These are phyloP conservation scores for Cyberlindnera bimundalis DNA, from an alignment of 805 yeast genomes.

Conservation along the genomic window DNA sequence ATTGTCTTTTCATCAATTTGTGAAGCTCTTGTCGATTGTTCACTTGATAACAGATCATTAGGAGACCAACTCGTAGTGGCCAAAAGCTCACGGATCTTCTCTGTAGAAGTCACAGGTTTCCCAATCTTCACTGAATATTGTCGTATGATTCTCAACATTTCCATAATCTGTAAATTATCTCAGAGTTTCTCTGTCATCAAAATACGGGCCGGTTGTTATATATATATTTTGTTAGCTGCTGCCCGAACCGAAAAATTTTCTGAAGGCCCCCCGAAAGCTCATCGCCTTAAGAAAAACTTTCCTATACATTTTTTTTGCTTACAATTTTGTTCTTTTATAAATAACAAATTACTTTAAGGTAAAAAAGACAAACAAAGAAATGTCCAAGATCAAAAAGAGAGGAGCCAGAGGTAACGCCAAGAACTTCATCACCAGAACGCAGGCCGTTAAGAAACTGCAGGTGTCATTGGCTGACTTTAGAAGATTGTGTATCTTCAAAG, in stretches of 20 bases:
- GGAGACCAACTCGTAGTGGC: conserved; percentile 25
- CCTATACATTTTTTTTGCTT: too few relatives aligned
- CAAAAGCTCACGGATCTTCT: conserved; percentile 15
- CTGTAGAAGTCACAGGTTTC: conserved; percentile 5
- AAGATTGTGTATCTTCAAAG: conserved; percentile 95
- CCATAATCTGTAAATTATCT: neutral
- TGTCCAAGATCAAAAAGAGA: conserved; percentile 58
- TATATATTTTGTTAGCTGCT: conserved; percentile 2
- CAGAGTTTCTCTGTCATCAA: too few relatives aligned
- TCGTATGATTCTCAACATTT: conserved; percentile 6
- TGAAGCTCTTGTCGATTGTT: conserved; percentile 16
- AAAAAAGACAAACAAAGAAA: neutral
- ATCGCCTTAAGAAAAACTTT: conserved; percentile 7
- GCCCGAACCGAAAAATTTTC: conserved; percentile 7
- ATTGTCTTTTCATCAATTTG: conserved; percentile 12
- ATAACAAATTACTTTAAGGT: too few relatives aligned
- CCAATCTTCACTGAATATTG: conserved; percentile 6
- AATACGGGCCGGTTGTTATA: too few relatives aligned
- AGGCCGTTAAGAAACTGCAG: conserved; percentile 88
- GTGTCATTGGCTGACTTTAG: conserved; percentile 95
- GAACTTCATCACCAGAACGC: conserved; percentile 90
- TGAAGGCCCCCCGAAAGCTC: conserved; percentile 4
- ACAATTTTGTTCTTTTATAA: too few relatives aligned
- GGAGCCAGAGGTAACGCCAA: conserved; percentile 86
- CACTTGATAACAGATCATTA: conserved; percentile 22